A percentile compares a stretch with the other conserved stretches of the same genome.
phyloP scores from a whole-genome alignment of 2,329 filamentous ascomycete genomes.

The Penicillium olsonii region DNA sequence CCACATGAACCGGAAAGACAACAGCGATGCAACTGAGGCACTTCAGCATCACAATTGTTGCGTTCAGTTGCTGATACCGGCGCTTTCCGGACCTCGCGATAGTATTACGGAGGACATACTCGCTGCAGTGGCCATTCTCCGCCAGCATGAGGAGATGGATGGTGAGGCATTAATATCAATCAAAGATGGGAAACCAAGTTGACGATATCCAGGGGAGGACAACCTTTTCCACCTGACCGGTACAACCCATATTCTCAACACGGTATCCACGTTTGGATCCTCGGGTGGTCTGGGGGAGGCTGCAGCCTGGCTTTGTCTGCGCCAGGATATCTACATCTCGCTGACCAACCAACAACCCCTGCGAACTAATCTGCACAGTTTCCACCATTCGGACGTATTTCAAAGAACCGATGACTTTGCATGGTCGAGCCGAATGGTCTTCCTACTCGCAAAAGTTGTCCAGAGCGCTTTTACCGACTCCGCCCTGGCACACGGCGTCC shows the following conservation, averaged over 20 bases:
- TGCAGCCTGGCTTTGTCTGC: constrained; percentile 42
- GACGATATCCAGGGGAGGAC: constrained; percentile 28
- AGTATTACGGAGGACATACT: constrained; percentile 33
- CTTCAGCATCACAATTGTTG: constrained; percentile 37
- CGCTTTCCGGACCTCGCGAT: constrained; percentile 28
- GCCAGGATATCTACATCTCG: constrained; percentile 43
- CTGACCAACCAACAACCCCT: constrained; percentile 37
- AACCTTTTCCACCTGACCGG: constrained; percentile 39
- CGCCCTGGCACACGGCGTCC: not conserved
- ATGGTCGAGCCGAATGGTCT: constrained; percentile 39
- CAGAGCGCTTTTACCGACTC: constrained; percentile 19
- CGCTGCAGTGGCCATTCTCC: constrained; percentile 35
- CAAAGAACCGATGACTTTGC: constrained; percentile 36
- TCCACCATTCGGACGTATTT: constrained; percentile 35
- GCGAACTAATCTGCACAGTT: constrained; percentile 38
- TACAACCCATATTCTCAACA: constrained; percentile 39
- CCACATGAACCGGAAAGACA: constrained; percentile 30
- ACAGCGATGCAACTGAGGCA: constrained; percentile 28
- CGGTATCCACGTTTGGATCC: constrained; percentile 38
- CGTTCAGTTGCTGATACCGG: constrained; percentile 36
- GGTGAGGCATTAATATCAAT: constrained; percentile 10
- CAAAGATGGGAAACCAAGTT: not conserved
- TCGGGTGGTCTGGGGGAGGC: constrained; percentile 43
- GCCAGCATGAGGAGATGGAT: constrained; percentile 40
- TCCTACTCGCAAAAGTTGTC: constrained; percentile 37